Percentiles rank a stretch among this genome's conserved stretches.
phyloP scores from a whole-genome alignment of 768 basidiomycete genomes.

The Suillus variegatus region DNA sequence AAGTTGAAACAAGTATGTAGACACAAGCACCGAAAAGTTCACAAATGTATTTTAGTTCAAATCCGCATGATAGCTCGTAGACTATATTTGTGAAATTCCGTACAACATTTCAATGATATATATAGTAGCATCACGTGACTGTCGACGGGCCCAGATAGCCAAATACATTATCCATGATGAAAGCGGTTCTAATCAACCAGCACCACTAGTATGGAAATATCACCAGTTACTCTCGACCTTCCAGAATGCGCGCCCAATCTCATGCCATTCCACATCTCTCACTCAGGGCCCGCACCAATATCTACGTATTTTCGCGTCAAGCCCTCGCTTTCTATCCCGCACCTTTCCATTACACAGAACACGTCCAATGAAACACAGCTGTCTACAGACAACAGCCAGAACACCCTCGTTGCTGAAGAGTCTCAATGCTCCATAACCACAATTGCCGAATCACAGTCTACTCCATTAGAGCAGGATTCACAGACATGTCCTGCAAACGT shows the following conservation, averaged over 20 bases:
- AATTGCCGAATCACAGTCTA: constrained; percentile 1
- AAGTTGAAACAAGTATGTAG: too few species aligned
- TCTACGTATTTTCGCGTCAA: constrained; percentile 71
- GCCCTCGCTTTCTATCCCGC: constrained; percentile 25
- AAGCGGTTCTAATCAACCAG: too few species aligned
- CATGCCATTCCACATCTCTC: constrained; percentile 81
- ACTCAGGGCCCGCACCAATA: constrained; percentile 70
- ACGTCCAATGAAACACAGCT: not conserved
- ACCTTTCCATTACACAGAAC: not conserved
- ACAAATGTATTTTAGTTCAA: too few species aligned
- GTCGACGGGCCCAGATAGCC: too few species aligned
- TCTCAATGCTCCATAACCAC: constrained; percentile 12
- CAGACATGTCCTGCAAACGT: not conserved
- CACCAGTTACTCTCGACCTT: constrained; percentile 20
- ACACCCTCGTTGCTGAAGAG: not conserved
- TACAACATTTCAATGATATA: too few species aligned
- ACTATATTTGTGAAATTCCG: too few species aligned
- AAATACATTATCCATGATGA: too few species aligned
- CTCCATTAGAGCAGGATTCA: not conserved
- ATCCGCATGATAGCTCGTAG: too few species aligned
- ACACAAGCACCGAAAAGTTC: too few species aligned
- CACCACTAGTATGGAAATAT: constrained; percentile 19
- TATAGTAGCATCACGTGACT: too few species aligned
- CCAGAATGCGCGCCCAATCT: constrained; percentile 60
- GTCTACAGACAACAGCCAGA: not conserved